Evolutionary conservation across 2,329 filamentous ascomycete genomes (phyloP).

Genomic region (Alternaria sp.): DNA sequence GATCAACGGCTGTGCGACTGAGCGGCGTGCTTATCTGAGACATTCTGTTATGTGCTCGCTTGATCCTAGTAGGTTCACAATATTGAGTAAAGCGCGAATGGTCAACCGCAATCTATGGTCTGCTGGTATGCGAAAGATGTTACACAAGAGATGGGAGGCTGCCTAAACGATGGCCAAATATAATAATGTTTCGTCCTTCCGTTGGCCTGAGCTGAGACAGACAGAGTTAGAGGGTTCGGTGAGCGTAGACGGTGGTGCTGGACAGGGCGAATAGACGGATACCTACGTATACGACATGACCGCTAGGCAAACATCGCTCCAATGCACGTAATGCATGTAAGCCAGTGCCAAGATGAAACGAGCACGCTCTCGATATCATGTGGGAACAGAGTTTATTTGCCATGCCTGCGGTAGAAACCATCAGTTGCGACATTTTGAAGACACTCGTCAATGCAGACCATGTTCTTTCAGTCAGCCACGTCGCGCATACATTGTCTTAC

Average conservation of each 20-base stretch:
- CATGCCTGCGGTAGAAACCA: neutral
- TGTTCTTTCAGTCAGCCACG: neutral
- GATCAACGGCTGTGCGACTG: constrained; percentile 1
- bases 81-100: constrained; percentile 4
- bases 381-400: neutral
- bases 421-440: neutral
- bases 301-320: constrained; percentile 15
- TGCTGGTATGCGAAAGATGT: constrained; percentile 20
- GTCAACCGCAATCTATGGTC: constrained; percentile 7
- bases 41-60: constrained; percentile 18
- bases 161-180: constrained; percentile 30
- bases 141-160: constrained; percentile 27
- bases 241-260: constrained; percentile 12
- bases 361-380: neutral
- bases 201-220: constrained; percentile 36
- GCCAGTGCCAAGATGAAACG: neutral
- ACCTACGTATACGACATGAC: constrained; percentile 8
- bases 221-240: constrained; percentile 16
- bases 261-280: constrained; percentile 15
- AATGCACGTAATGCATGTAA: neutral
- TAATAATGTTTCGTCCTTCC: constrained; percentile 24
- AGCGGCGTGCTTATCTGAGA: constrained; percentile 28
- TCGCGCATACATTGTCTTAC: neutral
- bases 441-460: neutral
- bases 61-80: neutral